A percentile compares a stretch with the other conserved stretches of the same genome.
Conservation (phyloP, 495 filamentous ascomycete species). For the Xanthoparmelia taractica region DNA sequence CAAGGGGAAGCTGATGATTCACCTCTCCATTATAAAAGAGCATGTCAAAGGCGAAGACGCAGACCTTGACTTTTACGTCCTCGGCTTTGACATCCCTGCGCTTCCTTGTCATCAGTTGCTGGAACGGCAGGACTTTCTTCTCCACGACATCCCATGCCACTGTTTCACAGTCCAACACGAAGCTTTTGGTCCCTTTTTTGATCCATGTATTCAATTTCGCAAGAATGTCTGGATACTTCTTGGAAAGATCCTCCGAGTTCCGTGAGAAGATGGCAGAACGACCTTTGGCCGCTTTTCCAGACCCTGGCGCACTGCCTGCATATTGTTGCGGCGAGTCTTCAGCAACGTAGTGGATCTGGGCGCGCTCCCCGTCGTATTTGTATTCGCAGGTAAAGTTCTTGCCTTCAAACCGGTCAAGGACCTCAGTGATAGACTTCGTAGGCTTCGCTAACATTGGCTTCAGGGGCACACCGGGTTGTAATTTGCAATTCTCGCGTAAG, state of each 20-base stretch:
- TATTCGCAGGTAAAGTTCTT: conserved; percentile 97
- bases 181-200: conserved; percentile 79
- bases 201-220: conserved; percentile 83
- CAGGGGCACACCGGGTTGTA: conserved; percentile 86
- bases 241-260: conserved; percentile 92
- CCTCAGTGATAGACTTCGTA: conserved; percentile 97
- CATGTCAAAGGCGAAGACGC: conserved; percentile 94
- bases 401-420: conserved; percentile 91
- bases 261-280: conserved; percentile 89
- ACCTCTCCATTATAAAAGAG: conserved; percentile 89
- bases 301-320: conserved; percentile 43
- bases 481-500: conserved; percentile 75
- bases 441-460: conserved; percentile 99
- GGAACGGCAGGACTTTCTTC: conserved; percentile 94
- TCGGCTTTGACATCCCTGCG: conserved; percentile 96
- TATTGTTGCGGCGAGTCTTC: conserved; percentile 65
- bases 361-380: conserved; percentile 95
- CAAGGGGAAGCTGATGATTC: conserved; percentile 19
- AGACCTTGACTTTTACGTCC: conserved; percentile 94
- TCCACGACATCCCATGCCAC: conserved; percentile 92
- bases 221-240: conserved; percentile 95
- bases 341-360: conserved; percentile 94
- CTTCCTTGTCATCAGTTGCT: conserved; percentile 96
- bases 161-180: conserved; percentile 95
- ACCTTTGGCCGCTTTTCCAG: conserved; percentile 52